Conservation (phyloP, 2,329 filamentous ascomycete species). For the Triangularia setosa region DNA sequence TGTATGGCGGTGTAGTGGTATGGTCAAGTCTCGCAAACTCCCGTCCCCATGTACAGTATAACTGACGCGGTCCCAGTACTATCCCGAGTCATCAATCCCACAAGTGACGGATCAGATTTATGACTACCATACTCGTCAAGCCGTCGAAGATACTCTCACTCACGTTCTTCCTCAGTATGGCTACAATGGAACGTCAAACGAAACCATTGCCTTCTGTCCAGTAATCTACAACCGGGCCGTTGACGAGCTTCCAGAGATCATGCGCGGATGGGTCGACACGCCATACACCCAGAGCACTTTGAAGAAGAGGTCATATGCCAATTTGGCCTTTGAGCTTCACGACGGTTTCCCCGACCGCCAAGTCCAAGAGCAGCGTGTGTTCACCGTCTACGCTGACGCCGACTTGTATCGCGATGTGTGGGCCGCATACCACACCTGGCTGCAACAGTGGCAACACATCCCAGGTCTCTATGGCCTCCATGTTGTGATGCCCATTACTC, state of each 20-base stretch:
- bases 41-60: background rate
- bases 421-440: background rate
- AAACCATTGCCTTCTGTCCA: background rate
- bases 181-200: background rate
- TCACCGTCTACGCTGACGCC: background rate
- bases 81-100: background rate
- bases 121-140: background rate
- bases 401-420: background rate
- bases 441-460: background rate
- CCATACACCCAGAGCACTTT: background rate
- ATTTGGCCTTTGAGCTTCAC: slow-evolving; percentile 6
- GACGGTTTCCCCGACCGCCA: slow-evolving; percentile 3
- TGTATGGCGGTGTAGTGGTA: background rate
- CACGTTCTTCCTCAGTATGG: background rate
- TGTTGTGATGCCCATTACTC: background rate
- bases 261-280: background rate
- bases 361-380: background rate
- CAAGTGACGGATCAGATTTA: background rate
- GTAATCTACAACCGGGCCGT: background rate
- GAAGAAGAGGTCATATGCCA: slow-evolving; percentile 11
- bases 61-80: background rate
- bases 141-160: background rate
- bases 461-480: slow-evolving; percentile 3
- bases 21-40: background rate
- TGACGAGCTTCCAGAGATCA: background rate